Conservation (phyloP, 768 basidiomycete genomes). For the Lentinus brumalis region DNA sequence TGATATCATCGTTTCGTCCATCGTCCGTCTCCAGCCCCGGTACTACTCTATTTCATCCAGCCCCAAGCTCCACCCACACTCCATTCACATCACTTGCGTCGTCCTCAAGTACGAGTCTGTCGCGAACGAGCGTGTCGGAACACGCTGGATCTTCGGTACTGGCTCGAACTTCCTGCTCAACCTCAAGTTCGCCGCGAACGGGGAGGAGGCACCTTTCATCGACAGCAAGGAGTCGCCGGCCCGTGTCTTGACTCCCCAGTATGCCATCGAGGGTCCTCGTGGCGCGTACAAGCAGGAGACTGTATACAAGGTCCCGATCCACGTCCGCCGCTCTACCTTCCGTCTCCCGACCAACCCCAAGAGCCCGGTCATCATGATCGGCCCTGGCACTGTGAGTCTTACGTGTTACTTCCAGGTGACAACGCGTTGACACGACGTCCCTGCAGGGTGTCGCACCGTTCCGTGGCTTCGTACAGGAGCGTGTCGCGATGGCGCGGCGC, state of each 20-base stretch:
- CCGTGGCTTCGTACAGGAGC: slow-evolving; percentile 98
- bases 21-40: slow-evolving; percentile 92
- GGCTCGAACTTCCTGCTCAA: slow-evolving; percentile 96
- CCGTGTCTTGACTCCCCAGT: slow-evolving; percentile 57
- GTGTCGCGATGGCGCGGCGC: slow-evolving; percentile 92
- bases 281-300: slow-evolving; percentile 74
- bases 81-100: slow-evolving; percentile 94
- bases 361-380: slow-evolving; percentile 98
- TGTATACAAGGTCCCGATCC: slow-evolving; percentile 85
- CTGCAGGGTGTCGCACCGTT: slow-evolving; percentile 95
- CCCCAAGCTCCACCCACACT: slow-evolving; percentile 85
- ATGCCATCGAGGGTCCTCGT: slow-evolving; percentile 89
- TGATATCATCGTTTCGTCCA: slow-evolving; percentile 92
- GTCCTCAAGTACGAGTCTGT: slow-evolving; percentile 90
- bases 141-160: slow-evolving; percentile 82
- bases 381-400: slow-evolving; percentile 89
- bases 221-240: slow-evolving; percentile 38
- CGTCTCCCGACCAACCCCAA: slow-evolving; percentile 96
- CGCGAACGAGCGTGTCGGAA: slow-evolving; percentile 48
- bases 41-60: slow-evolving; percentile 99
- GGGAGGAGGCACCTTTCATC: slow-evolving; percentile 43
- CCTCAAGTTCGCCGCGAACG: slow-evolving; percentile 75
- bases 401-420: not conserved
- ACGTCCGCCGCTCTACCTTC: slow-evolving; percentile 96
- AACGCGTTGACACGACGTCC: slow-evolving; percentile 10